Conservation (phyloP, 78 protist species). For the Goniomonas avonlea region DNA sequence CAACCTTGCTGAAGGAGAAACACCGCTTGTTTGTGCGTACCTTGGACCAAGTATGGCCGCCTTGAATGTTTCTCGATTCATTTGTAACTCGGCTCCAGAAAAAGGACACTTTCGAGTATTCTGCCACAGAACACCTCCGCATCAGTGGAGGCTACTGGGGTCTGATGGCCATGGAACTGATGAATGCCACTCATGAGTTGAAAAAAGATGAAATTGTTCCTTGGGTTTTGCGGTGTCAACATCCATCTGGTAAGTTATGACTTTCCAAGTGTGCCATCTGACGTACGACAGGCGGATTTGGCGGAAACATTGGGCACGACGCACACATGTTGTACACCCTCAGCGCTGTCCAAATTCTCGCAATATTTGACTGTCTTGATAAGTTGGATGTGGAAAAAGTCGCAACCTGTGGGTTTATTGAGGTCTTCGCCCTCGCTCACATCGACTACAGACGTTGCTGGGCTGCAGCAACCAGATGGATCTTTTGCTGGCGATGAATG, state of each 20-base stretch:
- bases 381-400: constrained; percentile 43
- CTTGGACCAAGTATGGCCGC: too few species aligned
- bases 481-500: constrained; percentile 92
- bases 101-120: constrained; percentile 65
- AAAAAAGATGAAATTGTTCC: constrained; percentile 45
- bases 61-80: too few species aligned
- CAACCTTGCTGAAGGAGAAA: too few species aligned
- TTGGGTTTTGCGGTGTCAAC: constrained; percentile 67
- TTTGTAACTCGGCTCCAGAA: too few species aligned
- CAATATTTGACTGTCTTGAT: constrained; percentile 55
- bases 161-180: constrained; percentile 57
- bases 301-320: constrained; percentile 86
- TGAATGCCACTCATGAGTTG: constrained; percentile 43
- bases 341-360: constrained; percentile 86
- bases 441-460: constrained; percentile 31
- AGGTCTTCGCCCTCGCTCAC: not conserved
- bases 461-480: constrained; percentile 89
- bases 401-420: constrained; percentile 27
- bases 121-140: constrained; percentile 82
- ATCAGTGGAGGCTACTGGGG: constrained; percentile 84
- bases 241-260: constrained; percentile 36
- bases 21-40: too few species aligned
- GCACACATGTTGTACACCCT: constrained; percentile 92
- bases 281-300: constrained; percentile 76
- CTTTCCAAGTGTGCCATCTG: not conserved